Evolutionary conservation across 2,329 filamentous ascomycete species (phyloP).

Genomic region (Aureobasidium sp.): DNA sequence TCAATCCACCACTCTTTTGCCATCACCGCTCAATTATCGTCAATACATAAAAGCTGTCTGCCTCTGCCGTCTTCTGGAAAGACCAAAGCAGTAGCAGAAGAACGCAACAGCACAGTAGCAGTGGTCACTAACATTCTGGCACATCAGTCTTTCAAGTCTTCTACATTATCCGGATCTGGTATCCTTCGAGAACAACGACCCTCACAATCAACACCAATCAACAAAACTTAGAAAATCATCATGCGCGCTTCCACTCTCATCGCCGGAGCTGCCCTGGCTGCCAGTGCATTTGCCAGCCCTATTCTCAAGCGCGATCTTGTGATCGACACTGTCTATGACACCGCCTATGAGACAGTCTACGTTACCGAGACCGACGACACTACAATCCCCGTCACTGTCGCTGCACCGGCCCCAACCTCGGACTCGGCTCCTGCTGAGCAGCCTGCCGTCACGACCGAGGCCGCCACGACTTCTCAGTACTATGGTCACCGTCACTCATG

Average conservation of each 20-base stretch:
- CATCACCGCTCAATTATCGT: neutral
- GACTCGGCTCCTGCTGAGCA: neutral
- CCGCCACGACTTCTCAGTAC: neutral
- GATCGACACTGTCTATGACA: conserved; percentile 23
- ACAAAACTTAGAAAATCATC: conserved; percentile 17
- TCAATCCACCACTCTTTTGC: conserved; percentile 4
- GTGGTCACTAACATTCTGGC: conserved; percentile 13
- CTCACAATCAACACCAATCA: conserved; percentile 19
- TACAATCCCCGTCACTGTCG: conserved; percentile 15
- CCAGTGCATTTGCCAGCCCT: conserved; percentile 29
- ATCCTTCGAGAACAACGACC: conserved; percentile 18
- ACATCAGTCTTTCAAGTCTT: conserved; percentile 15
- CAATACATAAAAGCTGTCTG: conserved; percentile 15
- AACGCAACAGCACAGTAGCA: conserved; percentile 15
- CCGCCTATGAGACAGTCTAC: conserved; percentile 26
- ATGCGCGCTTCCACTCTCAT: conserved; percentile 30
- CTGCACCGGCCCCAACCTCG: conserved; percentile 14
- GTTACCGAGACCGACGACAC: conserved; percentile 28
- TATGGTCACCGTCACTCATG: conserved; percentile 8
- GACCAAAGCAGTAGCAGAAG: conserved; percentile 13
- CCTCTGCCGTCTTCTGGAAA: conserved; percentile 7
- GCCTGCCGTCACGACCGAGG: conserved; percentile 4
- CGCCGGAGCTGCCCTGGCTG: conserved; percentile 28
- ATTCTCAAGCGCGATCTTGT: conserved; percentile 22
- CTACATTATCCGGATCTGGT: conserved; percentile 17